Percentiles rank a stretch among this genome's conserved stretches.
Evolutionary conservation across 495 filamentous ascomycete species (phyloP).

Genomic region (Talaromyces liani): DNA sequence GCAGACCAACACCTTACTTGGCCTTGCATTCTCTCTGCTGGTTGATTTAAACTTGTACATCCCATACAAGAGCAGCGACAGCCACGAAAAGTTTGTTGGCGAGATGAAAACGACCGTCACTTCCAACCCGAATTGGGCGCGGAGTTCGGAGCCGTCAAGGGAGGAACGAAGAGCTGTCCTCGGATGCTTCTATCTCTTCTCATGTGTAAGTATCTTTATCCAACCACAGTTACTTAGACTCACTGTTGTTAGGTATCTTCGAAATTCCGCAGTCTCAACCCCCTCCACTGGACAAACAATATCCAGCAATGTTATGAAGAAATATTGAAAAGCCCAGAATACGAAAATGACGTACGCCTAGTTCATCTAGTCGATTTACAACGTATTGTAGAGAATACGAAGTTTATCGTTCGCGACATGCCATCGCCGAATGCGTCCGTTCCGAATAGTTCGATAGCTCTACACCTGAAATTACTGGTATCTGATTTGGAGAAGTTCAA

Average conservation of each 20-base stretch:
- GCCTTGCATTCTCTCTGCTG: constrained; percentile 4
- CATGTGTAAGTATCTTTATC: background rate
- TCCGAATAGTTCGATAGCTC: background rate
- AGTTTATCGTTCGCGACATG: constrained; percentile 1
- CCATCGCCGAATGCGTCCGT: constrained; percentile 5
- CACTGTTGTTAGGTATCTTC: constrained; percentile 7
- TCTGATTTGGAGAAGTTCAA: constrained; percentile 7
- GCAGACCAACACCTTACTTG: constrained; percentile 4
- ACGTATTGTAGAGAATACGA: constrained; percentile 5
- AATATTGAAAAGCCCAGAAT: constrained; percentile 1
- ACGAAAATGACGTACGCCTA: constrained; percentile 6
- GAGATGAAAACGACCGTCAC: constrained; percentile 7
- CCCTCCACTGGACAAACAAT: constrained; percentile 5
- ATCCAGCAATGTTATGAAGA: constrained; percentile 7
- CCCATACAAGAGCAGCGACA: constrained; percentile 6
- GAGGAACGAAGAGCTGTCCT: constrained; percentile 8
- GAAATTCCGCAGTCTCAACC: constrained; percentile 5
- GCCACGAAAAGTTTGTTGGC: constrained; percentile 4
- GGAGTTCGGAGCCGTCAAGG: constrained; percentile 6
- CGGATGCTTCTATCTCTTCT: constrained; percentile 8
- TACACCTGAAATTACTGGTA: constrained; percentile 7
- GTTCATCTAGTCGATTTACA: constrained; percentile 3
- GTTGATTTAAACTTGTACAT: constrained; percentile 8
- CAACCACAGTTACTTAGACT: background rate
- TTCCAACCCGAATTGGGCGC: constrained; percentile 6